These are phyloP conservation scores for Microglena sp. DNA, from an alignment of 139 green algal species.

Conservation along the genomic window DNA sequence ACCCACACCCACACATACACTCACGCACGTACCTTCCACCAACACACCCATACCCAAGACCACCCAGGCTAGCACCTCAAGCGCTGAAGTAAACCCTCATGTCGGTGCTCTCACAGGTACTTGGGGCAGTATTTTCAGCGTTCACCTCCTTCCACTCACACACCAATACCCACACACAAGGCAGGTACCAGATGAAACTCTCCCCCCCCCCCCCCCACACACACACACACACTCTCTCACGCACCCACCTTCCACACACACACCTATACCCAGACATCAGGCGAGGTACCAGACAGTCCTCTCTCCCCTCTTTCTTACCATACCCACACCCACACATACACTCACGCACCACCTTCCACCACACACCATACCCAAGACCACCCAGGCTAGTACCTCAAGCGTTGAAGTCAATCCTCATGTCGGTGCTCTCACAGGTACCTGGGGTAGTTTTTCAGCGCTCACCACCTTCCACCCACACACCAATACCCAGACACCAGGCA, in stretches of 20 bases:
- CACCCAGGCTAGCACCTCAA: not conserved
- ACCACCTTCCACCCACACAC: not conserved
- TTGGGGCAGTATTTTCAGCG: too few species aligned
- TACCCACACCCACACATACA: not conserved
- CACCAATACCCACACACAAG: not conserved
- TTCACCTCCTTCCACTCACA: not conserved
- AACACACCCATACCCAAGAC: not conserved
- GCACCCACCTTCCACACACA: not conserved
- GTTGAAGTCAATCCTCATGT: not conserved
- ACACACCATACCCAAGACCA: not conserved
- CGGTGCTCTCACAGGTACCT: conserved; percentile 2
- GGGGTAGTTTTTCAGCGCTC: too few species aligned
- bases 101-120: conserved; percentile 1
- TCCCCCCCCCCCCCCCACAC: not conserved
- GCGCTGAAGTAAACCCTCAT: not conserved
- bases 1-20: not conserved
- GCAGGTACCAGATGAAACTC: not conserved
- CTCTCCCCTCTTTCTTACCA: not conserved
- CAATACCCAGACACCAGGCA: not conserved
- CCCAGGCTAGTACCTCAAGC: not conserved
- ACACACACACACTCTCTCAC: conserved; percentile 1
- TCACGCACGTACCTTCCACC: not conserved
- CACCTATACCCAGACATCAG: not conserved
- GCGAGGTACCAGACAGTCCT: not conserved
- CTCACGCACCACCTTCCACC: not conserved